These are phyloP conservation scores for Danielia oregonensis DNA, from an alignment of 805 yeast genomes.

Conservation along the genomic window DNA sequence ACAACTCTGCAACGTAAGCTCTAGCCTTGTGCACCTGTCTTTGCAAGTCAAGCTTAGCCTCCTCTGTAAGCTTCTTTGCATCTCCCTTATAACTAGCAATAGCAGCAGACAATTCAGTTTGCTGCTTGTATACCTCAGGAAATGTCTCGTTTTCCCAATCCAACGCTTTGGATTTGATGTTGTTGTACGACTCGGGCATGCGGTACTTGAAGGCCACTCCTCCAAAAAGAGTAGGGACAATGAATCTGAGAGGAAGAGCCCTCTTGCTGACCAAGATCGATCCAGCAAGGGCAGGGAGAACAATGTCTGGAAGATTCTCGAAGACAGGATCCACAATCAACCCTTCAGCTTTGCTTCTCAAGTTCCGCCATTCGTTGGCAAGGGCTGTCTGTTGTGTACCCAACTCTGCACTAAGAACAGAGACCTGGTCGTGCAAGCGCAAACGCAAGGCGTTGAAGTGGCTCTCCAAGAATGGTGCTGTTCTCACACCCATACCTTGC, in stretches of 20 bases:
- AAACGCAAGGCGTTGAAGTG: slow-evolving; percentile 38
- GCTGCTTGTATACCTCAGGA: slow-evolving; percentile 32
- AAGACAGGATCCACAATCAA: slow-evolving; percentile 50
- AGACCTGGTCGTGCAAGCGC: slow-evolving; percentile 34
- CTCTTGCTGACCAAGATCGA: slow-evolving; percentile 50
- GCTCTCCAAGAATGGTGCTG: slow-evolving; percentile 45
- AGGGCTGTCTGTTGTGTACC: slow-evolving; percentile 45
- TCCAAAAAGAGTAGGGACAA: slow-evolving; percentile 51
- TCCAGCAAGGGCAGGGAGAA: slow-evolving; percentile 54
- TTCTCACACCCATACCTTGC: slow-evolving; percentile 53
- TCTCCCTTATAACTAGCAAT: slow-evolving; percentile 10
- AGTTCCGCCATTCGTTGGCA: slow-evolving; percentile 36
- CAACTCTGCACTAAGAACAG: slow-evolving; percentile 40
- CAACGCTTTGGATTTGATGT: slow-evolving; percentile 14
- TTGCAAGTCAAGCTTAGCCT: slow-evolving; percentile 14
- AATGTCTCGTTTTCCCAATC: slow-evolving; percentile 24
- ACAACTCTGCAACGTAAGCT: slow-evolving; percentile 7
- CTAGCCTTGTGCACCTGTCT: slow-evolving; percentile 15
- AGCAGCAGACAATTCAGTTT: slow-evolving; percentile 14
- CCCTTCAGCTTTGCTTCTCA: slow-evolving; percentile 28
- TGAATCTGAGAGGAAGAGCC: slow-evolving; percentile 46
- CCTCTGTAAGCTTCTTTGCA: slow-evolving; percentile 6
- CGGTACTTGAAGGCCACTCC: slow-evolving; percentile 37
- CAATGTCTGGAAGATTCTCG: slow-evolving; percentile 51
- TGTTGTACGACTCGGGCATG: slow-evolving; percentile 40